These are phyloP conservation scores for Apium graveolens DNA, from an alignment of 129 eudicot genomes.

Conservation along the genomic window DNA sequence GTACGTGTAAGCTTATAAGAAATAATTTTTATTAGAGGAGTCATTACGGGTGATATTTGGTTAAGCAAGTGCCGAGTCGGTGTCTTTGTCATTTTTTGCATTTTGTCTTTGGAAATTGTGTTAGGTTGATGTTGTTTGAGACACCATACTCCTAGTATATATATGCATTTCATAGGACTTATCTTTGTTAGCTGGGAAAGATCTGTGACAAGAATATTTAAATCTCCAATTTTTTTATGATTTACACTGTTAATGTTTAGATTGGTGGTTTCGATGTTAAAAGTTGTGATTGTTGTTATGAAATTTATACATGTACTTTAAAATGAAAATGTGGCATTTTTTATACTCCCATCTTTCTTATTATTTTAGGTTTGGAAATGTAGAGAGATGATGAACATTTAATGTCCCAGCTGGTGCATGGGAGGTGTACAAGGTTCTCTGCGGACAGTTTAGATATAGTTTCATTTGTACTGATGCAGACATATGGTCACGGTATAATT, in stretches of 20 bases:
- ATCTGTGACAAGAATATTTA: background rate
- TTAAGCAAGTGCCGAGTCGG: background rate
- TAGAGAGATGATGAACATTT: slow-evolving; percentile 1
- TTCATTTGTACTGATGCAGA: slow-evolving; percentile 42
- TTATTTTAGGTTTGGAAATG: slow-evolving; percentile 13
- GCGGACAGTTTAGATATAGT: slow-evolving; percentile 13
- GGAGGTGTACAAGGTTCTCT: slow-evolving; percentile 16
- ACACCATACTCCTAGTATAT: too few relatives aligned
- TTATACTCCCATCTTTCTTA: background rate
- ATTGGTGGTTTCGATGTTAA: background rate
- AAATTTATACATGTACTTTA: background rate
- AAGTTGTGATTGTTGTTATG: background rate
- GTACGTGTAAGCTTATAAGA: too few relatives aligned
- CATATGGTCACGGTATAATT: slow-evolving; percentile 23
- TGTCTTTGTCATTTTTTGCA: background rate
- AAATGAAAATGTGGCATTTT: background rate
- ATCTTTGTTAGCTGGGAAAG: background rate
- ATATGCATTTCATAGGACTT: background rate
- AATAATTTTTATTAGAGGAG: background rate
- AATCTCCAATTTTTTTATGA: background rate
- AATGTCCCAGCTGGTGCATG: slow-evolving; percentile 13
- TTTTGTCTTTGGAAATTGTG: background rate
- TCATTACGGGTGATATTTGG: background rate
- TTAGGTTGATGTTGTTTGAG: background rate
- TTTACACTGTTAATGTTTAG: background rate